Conservation (phyloP, 2,329 filamentous ascomycete genomes). For the Didymella keratinophila region DNA sequence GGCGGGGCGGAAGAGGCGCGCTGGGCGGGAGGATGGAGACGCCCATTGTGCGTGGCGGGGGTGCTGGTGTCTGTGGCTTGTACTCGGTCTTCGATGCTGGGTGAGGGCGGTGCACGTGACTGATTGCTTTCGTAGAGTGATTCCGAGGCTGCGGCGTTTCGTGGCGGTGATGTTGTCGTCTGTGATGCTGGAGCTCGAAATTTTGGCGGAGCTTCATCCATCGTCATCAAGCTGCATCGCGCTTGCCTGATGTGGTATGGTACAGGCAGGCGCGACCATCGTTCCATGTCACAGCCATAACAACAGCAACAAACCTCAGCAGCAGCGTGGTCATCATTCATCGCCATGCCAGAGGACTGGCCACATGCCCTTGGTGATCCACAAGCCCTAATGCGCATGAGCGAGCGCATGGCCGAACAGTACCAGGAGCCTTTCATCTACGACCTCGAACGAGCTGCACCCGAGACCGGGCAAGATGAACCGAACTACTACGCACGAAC, state of each 20-base stretch:
- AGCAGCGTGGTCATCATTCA: neutral
- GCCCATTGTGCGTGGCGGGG: slow-evolving; percentile 56
- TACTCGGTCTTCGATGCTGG: neutral
- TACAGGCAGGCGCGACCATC: slow-evolving; percentile 19
- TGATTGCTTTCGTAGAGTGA: neutral
- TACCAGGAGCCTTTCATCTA: slow-evolving; percentile 40
- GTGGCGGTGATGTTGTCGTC: slow-evolving; percentile 1
- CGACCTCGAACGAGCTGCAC: slow-evolving; percentile 34
- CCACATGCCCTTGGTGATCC: neutral
- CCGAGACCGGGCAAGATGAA: slow-evolving; percentile 38
- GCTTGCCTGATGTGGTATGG: slow-evolving; percentile 22
- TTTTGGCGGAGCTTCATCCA: slow-evolving; percentile 37
- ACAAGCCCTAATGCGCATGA: neutral
- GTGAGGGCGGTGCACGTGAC: neutral
- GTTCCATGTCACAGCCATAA: slow-evolving; percentile 39
- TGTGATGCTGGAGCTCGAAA: slow-evolving; percentile 29
- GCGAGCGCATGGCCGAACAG: slow-evolving; percentile 7
- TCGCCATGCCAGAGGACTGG: neutral
- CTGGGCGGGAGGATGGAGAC: slow-evolving; percentile 66
- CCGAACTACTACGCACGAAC: slow-evolving; percentile 52
- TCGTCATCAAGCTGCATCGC: slow-evolving; percentile 18
- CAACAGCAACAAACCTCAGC: slow-evolving; percentile 2
- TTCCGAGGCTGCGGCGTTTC: neutral
- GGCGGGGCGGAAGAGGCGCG: slow-evolving; percentile 39
- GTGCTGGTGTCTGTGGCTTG: neutral